Conservation (phyloP, 345 rosid genomes). For the Pugionium cornutum region DNA sequence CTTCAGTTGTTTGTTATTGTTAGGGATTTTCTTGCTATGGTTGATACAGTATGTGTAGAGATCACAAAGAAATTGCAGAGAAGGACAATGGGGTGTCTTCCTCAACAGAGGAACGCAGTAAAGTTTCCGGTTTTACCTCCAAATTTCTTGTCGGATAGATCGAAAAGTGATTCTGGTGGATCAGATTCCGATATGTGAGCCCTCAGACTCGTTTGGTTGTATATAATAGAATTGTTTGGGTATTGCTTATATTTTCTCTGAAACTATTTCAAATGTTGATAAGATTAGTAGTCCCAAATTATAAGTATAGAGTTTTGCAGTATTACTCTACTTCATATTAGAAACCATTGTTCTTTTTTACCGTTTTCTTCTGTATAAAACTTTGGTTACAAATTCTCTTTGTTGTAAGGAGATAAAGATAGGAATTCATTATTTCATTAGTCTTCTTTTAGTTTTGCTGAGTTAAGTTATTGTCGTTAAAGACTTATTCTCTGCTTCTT, state of each 20-base stretch:
- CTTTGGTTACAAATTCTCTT: not conserved
- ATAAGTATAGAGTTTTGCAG: not conserved
- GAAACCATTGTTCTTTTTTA: not conserved
- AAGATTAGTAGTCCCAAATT: not conserved
- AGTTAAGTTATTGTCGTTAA: too few relatives aligned
- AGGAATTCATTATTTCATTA: too few relatives aligned
- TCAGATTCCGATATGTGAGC: conserved; percentile 63
- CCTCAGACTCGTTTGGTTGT: conserved; percentile 24
- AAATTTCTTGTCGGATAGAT: conserved; percentile 59
- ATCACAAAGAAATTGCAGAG: conserved; percentile 54
- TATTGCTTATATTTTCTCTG: not conserved
- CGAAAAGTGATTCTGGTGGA: conserved; percentile 51
- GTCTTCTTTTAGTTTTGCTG: too few relatives aligned
- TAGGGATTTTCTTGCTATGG: conserved; percentile 80
- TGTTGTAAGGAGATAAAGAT: too few relatives aligned
- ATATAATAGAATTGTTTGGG: conserved; percentile 24
- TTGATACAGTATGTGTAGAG: conserved; percentile 66
- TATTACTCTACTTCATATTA: not conserved
- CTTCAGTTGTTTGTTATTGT: conserved; percentile 69
- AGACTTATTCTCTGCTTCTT: too few relatives aligned
- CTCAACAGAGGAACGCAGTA: conserved; percentile 34
- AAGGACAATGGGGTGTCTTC: conserved; percentile 41
- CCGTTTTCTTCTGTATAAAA: not conserved
- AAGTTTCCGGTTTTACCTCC: conserved; percentile 67
- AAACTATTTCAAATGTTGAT: not conserved